Base-by-base conservation (phyloP, 352 stramenopile species). In the Globisporangium apiculatum region DNA sequence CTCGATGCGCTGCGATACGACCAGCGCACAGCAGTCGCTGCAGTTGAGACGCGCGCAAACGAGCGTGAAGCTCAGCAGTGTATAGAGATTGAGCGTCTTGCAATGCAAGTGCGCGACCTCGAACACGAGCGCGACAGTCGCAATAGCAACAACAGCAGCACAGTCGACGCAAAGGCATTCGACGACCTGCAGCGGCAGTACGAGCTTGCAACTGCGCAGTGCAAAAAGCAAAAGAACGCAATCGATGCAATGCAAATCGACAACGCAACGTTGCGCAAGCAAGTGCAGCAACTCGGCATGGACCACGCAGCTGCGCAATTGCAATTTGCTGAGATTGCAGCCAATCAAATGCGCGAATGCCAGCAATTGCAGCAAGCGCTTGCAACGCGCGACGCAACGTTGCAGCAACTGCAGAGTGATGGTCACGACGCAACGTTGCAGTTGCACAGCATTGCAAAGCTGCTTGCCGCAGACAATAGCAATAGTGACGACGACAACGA, bases 241-340 rank as follows among this genome's bases (percentile, higher is more conserved):
- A 64, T 76, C 42, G 60, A 60, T 9, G 56, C 61, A 3, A 66
- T 31, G 24, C 1, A 31, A 31, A 31, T 31, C 68, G 0, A 86
- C 79, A 61, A 61, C 80, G 61, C 75, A 79, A 56, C 67, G 89
- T 2, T 58, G 24, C 24, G 24, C 24, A 31, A 31, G 24, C 24
- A 31, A 31, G 24, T 31, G 2, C 24, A 87, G 52, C 75, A 88
- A 58, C 68, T 89, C 10, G 87, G 72, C 37, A 71, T 89, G 52
- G 75, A 83, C 4, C 61, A 80, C n/a, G 83, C 76, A 17, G 74
- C 61, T 14, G 57, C 82, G 40, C 55, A 79, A 48, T 73, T 87
- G 36, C 76, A 75, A 17, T 52, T 81, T 46, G 59, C 67, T 14
- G 55, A 66, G 10, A 75, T 69, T 49, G 24, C 24, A 31, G 24